A percentile compares a stretch with the other conserved stretches of the same genome.
These are phyloP conservation scores for Aspergillus fijiensis DNA, from an alignment of 2,329 filamentous ascomycete genomes.

Conservation along the genomic window DNA sequence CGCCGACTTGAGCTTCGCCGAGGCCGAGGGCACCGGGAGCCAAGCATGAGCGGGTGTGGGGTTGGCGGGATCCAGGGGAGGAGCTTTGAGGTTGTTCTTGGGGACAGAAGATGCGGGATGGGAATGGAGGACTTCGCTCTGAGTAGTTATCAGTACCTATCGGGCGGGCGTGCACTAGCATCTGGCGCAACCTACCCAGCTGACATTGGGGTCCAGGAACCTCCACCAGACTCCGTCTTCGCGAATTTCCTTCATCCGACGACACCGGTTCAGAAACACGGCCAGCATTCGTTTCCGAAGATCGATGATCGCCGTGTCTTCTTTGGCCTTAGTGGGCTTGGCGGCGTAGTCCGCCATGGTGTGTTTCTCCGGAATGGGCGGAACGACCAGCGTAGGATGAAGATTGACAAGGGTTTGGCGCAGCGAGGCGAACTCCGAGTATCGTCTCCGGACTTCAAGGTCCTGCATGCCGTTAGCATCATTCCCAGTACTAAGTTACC, in stretches of 20 bases:
- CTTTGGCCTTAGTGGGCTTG: constrained; percentile 95
- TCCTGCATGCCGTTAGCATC: constrained; percentile 58
- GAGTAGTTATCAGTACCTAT: constrained; percentile 26
- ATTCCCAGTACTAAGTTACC: neutral
- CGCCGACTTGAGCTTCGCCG: constrained; percentile 73
- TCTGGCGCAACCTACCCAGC: constrained; percentile 71
- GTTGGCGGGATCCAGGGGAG: constrained; percentile 93
- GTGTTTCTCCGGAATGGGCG: constrained; percentile 97
- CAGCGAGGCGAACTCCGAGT: constrained; percentile 93
- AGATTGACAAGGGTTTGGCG: constrained; percentile 84
- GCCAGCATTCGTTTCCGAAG: constrained; percentile 94
- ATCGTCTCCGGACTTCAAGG: constrained; percentile 88
- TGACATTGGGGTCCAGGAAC: constrained; percentile 95
- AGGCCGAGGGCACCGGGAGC: constrained; percentile 80
- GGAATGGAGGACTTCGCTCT: constrained; percentile 94
- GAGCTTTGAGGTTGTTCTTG: constrained; percentile 90
- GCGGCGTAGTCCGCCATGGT: constrained; percentile 98
- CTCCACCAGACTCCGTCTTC: constrained; percentile 97
- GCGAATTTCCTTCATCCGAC: constrained; percentile 85
- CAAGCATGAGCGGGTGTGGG: constrained; percentile 82
- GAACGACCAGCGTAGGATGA: constrained; percentile 92
- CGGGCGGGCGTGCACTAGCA: constrained; percentile 14
- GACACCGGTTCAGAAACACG: constrained; percentile 91
- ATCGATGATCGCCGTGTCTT: constrained; percentile 96
- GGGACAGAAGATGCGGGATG: constrained; percentile 88